phyloP scores from a whole-genome alignment of 805 yeast genomes.

The Zygosaccharomyces lentus region DNA sequence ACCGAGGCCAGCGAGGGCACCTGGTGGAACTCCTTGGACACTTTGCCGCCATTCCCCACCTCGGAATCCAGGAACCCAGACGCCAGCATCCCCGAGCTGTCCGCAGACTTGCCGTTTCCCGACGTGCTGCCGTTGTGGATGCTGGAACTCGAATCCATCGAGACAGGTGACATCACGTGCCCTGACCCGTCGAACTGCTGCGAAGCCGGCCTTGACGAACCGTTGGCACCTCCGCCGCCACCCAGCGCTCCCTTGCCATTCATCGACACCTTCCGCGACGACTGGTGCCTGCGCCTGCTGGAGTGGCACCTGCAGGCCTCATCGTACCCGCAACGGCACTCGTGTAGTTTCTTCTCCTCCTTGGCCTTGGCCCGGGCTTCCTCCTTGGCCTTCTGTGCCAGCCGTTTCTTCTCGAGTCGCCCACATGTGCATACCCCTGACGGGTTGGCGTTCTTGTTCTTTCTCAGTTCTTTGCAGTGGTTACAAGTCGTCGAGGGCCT shows the following conservation, averaged over 20 bases:
- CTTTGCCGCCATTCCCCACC: slow-evolving; percentile 19
- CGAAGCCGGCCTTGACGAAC: slow-evolving; percentile 4
- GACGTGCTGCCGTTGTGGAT: slow-evolving; percentile 3
- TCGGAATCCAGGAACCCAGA: slow-evolving; percentile 23
- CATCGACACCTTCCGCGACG: not conserved
- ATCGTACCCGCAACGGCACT: slow-evolving; percentile 34
- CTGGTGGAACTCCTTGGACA: slow-evolving; percentile 30
- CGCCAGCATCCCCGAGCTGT: not conserved
- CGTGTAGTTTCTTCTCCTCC: slow-evolving; percentile 24
- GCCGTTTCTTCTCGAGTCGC: slow-evolving; percentile 43
- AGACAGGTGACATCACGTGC: slow-evolving; percentile 16
- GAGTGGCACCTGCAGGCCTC: slow-evolving; percentile 23
- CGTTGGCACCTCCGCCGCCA: not conserved
- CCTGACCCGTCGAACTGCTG: slow-evolving; percentile 1
- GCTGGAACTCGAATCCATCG: slow-evolving; percentile 11
- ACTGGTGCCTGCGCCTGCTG: slow-evolving; percentile 15
- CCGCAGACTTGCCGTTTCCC: slow-evolving; percentile 1
- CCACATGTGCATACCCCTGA: slow-evolving; percentile 65
- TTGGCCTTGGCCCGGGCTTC: slow-evolving; percentile 31
- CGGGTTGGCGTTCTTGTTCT: slow-evolving; percentile 58
- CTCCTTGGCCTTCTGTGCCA: slow-evolving; percentile 32
- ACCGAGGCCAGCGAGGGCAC: slow-evolving; percentile 30
- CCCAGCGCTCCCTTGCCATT: not conserved
- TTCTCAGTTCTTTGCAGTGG: slow-evolving; percentile 76
- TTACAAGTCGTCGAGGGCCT: slow-evolving; percentile 90